Evolutionary conservation across 208 protist genomes (phyloP), one percentile per base, ranked within the genome.

Genomic region (Kentomonas sorsogonicus): DNA sequence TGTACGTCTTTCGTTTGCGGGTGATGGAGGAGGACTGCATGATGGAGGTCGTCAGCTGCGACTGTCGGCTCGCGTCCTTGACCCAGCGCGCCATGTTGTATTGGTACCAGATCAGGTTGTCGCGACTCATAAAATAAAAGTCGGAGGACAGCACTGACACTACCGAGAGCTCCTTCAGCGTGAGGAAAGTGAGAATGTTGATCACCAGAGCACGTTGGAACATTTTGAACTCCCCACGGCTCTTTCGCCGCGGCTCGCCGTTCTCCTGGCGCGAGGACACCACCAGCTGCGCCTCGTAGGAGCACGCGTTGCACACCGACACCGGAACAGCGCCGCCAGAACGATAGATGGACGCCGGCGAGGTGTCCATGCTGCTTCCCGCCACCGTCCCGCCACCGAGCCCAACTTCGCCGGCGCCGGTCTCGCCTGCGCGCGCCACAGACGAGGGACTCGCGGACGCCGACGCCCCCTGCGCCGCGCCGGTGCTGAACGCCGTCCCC

Each of bases 61-160:
- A 63, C 31, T 66, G 60, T 31, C 66, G 46, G 33, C 78, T 66
- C 40, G 68, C 39, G 33, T 90, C 82, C 56, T 72, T 54, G 45
- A 58, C 26, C 68, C 75, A 90, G 11, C 77, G 77, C 34, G 60
- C 39, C 75, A 89, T 85, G 60, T 94, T 94, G 66, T 91, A 83
- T 52, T 86, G 77, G 36, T 88, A 89, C 86, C 86, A 94, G 44
- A 94, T 87, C 11, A 89, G 34, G 50, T 94, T 94, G 63, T 94
- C 83, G 11, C 79, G 58, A 0, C 83, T 79, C 65, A 91, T 80
- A 39, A 94, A 91, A 51, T 94, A 94, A 54, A 94, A 89, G 62
- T 94, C 86, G 20, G 83, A 84, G 0, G 80, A 87, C 46, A 88
- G 76, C 1, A 80, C 56, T 18, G 83, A 71, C 18, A 74, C 63